Base-by-base conservation (phyloP, 2,329 filamentous ascomycete species). In the Macrophomina pseudophaseolina region DNA sequence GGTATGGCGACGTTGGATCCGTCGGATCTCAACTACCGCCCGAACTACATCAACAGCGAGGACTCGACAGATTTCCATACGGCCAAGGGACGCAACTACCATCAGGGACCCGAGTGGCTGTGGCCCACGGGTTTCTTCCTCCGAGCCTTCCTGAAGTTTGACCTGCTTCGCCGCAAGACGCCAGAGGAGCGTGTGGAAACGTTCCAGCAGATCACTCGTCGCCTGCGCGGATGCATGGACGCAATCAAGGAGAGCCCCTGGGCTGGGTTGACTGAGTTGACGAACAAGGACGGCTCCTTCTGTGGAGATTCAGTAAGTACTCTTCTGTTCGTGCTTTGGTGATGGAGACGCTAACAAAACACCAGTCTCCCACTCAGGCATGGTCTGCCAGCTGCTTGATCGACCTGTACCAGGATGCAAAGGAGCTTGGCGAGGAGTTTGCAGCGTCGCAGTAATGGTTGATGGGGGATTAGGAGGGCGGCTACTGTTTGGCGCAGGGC, bases 111-210 rank as follows among this genome's bases (percentile, higher is more conserved):
- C 0, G 95, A 99, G 78, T 99, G 95, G 95, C 82, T 97, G 30
- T 99, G 95, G 95, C 96, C 94, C 0, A 94, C 93, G 1, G 95
- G 95, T 4, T 99, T 93, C 83, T 99, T 97, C 84, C 84, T 97
- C 28, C 89, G 96, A 58, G 95, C 95, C 1, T 82, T 99, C 70
- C 85, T 99, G 69, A 91, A 93, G 78, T 98, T 98, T 74, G 93
- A 97, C 76, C 82, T 98, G 59, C 85, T 86, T 82, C 85, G 93
- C 35, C 86, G 92, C 58, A 85, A 85, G 69, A 87, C 84, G 1
- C 76, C 80, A 4, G 86, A 92, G 73, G 92, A 91, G 69, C 87
- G 89, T 38, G 90, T 90, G 0, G 95, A 98, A 79, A 91, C 91
- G 4, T 97, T 97, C 83, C 94, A 98, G 82, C 95, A 98, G 81